Conservation (phyloP, 768 basidiomycete species). For the Mycena rebaudengoi region DNA sequence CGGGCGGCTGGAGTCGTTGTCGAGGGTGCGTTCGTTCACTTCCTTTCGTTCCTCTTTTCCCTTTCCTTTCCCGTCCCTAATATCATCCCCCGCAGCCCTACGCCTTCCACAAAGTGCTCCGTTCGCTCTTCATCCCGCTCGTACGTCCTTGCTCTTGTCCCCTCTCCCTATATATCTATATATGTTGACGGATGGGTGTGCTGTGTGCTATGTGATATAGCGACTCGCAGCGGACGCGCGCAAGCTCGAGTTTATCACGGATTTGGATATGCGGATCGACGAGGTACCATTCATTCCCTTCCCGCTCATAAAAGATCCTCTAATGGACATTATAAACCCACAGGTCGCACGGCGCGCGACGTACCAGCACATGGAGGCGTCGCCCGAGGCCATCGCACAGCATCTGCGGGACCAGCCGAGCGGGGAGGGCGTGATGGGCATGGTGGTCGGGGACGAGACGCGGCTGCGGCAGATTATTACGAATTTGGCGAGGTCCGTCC, state of each 20-base stretch:
- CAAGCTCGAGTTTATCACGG: conserved; percentile 63
- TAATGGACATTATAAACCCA: neutral
- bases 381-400: conserved; percentile 38
- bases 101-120: conserved; percentile 67
- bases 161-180: neutral
- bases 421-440: conserved; percentile 48
- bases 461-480: conserved; percentile 72
- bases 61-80: no score
- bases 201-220: neutral
- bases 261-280: conserved; percentile 64
- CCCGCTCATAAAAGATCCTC: neutral
- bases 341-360: conserved; percentile 58
- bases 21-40: conserved; percentile 37
- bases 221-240: conserved; percentile 65
- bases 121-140: conserved; percentile 65
- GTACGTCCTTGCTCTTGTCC: neutral
- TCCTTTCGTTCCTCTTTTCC: neutral
- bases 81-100: conserved; percentile 65
- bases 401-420: conserved; percentile 40
- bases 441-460: conserved; percentile 77
- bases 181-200: neutral
- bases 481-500: conserved; percentile 65
- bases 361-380: conserved; percentile 53
- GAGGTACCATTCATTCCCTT: conserved; percentile 39
- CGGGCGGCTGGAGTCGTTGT: conserved; percentile 69